Conservation (phyloP, 2,329 filamentous ascomycete species). For the Acarospora socialis region DNA sequence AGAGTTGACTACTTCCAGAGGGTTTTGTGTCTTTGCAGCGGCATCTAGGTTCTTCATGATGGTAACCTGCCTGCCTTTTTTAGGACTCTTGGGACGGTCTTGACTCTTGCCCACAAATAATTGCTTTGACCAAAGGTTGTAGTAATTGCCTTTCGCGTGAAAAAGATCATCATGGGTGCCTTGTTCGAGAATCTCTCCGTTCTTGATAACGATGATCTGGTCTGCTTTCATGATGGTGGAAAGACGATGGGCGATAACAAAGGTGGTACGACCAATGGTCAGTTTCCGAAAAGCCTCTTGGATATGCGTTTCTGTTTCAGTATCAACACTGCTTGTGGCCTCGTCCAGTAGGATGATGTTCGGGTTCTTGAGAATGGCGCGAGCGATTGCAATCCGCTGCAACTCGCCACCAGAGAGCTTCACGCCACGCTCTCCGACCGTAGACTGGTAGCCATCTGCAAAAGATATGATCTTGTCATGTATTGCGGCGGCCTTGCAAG, state of each 20-base stretch:
- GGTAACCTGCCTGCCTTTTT: no score
- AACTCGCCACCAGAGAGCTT: constrained; percentile 38
- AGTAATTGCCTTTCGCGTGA: constrained; percentile 45
- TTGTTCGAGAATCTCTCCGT: constrained; percentile 49
- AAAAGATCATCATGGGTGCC: constrained; percentile 48
- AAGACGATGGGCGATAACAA: constrained; percentile 35
- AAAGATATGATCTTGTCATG: constrained; percentile 51
- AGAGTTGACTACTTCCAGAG: no score
- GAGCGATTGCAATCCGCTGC: constrained; percentile 35
- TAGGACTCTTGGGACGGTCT: no score
- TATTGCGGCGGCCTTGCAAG: constrained; percentile 47
- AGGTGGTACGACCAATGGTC: constrained; percentile 36
- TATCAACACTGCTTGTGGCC: constrained; percentile 37
- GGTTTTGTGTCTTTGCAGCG: no score
- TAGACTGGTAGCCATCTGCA: constrained; percentile 35
- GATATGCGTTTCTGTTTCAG: constrained; percentile 31
- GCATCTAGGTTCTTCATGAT: no score
- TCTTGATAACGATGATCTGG: constrained; percentile 49
- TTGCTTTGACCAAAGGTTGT: constrained; percentile 51
- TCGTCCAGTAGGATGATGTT: constrained; percentile 35
- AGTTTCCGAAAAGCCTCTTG: constrained; percentile 33
- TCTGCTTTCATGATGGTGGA: constrained; percentile 55
- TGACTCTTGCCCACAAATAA: no score
- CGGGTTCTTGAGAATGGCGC: constrained; percentile 30
- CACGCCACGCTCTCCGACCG: constrained; percentile 35